A percentile compares a stretch with the other conserved stretches of the same genome.
These are phyloP conservation scores for Aspergillus puulaauensis DNA, from an alignment of 2,329 filamentous ascomycete genomes.

Conservation along the genomic window DNA sequence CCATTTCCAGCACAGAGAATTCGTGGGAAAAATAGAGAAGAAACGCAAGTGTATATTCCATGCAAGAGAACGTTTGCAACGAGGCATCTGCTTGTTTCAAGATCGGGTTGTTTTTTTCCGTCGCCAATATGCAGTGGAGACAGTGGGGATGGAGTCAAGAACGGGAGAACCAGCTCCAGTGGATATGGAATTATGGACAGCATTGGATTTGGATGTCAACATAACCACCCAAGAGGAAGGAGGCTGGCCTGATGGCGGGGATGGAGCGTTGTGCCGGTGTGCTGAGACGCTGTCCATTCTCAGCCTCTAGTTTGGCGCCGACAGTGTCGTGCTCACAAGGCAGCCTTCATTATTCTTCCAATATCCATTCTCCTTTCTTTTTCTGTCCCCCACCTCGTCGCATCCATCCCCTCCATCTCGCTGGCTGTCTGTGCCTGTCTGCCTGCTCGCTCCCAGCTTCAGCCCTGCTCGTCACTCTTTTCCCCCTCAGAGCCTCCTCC, in stretches of 20 bases:
- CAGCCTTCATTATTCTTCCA: not conserved
- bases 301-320: slow-evolving; percentile 6
- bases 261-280: not conserved
- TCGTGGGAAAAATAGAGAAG: not conserved
- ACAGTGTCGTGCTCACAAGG: not conserved
- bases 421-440: not conserved
- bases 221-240: not conserved
- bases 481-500: slow-evolving; percentile 3
- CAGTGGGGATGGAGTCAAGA: not conserved
- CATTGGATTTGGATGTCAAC: not conserved
- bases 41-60: not conserved
- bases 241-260: too few relatives aligned
- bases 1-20: not conserved
- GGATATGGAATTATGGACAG: not conserved
- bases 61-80: too few relatives aligned
- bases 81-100: too few relatives aligned
- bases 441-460: not conserved
- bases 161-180: not conserved
- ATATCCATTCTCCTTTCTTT: not conserved
- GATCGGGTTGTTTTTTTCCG: not conserved
- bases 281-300: not conserved
- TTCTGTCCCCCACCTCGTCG: not conserved
- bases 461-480: slow-evolving; percentile 2
- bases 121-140: not conserved
- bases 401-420: not conserved